Evolutionary conservation across 2,329 filamentous ascomycete genomes (phyloP).

Genomic region (Lasiodiplodia theobromae): DNA sequence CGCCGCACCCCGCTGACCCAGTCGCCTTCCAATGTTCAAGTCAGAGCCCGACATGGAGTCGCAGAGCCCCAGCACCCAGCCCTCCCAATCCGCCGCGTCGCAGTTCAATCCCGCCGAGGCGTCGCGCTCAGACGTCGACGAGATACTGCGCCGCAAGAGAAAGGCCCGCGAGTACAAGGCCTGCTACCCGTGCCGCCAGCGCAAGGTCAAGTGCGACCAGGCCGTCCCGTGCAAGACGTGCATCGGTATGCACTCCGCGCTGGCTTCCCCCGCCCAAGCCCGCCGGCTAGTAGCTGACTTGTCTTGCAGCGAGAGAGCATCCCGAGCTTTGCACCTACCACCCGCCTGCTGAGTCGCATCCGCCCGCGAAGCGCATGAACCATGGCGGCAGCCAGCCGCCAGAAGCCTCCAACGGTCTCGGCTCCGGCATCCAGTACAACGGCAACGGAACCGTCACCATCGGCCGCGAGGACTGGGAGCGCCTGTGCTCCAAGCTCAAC

Average conservation of each 20-base stretch:
- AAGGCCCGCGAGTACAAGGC: slow-evolving; percentile 60
- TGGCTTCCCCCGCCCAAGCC: background rate
- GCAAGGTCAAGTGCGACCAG: slow-evolving; percentile 57
- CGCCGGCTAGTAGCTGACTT: slow-evolving; percentile 25
- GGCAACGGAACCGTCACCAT: slow-evolving; percentile 49
- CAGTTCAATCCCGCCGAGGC: slow-evolving; percentile 35
- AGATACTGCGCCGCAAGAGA: slow-evolving; percentile 57
- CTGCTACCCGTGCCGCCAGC: slow-evolving; percentile 57
- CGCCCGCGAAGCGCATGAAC: slow-evolving; percentile 47
- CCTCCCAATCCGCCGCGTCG: background rate
- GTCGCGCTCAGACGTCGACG: slow-evolving; percentile 56
- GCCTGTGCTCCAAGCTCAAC: slow-evolving; percentile 57
- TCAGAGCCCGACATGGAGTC: slow-evolving; percentile 29
- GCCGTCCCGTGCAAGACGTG: slow-evolving; percentile 58
- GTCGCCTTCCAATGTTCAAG: slow-evolving; percentile 16
- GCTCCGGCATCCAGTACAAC: slow-evolving; percentile 34
- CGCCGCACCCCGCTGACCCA: slow-evolving; percentile 12
- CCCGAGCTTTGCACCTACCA: slow-evolving; percentile 58
- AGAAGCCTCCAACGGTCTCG: slow-evolving; percentile 20
- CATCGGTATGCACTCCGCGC: slow-evolving; percentile 43
- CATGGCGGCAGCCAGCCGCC: slow-evolving; percentile 14
- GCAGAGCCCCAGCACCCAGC: slow-evolving; percentile 28
- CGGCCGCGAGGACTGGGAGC: slow-evolving; percentile 55
- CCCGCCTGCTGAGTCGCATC: slow-evolving; percentile 49
- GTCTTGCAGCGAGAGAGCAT: slow-evolving; percentile 48